A percentile compares a stretch with the other conserved stretches of the same genome.
Conservation (phyloP, 1,139 yeast genomes). For the Debaryomyces sp. region DNA sequence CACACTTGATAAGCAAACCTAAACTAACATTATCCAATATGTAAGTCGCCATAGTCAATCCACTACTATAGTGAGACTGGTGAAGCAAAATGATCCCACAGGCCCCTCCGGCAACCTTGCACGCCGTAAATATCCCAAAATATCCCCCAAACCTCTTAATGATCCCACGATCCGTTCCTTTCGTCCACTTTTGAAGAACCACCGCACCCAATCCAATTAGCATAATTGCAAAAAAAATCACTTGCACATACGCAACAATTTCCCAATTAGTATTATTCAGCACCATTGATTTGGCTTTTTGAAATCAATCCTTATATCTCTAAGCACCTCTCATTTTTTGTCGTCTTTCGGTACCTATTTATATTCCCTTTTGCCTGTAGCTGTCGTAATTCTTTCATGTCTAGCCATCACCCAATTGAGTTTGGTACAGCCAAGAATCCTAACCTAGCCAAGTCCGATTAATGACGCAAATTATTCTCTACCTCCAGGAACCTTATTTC, state of each 20-base stretch:
- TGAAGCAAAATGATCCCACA: conserved; percentile 16
- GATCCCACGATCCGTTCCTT: conserved; percentile 2
- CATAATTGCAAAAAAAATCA: conserved; percentile 16
- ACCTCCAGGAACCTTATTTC: not conserved
- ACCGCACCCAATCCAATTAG: conserved; percentile 7
- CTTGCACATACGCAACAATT: conserved; percentile 19
- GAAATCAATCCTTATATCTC: not conserved
- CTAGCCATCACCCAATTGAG: not conserved
- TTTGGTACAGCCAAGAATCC: not conserved
- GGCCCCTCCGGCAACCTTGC: conserved; percentile 23
- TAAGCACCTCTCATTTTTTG: not conserved
- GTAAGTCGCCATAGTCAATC: conserved; percentile 20
- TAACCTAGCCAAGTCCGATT: not conserved
- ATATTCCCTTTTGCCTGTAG: not conserved
- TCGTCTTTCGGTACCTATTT: not conserved
- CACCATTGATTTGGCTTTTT: not conserved
- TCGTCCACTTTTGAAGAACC: not conserved
- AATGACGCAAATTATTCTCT: not conserved
- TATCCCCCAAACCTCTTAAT: conserved; percentile 10
- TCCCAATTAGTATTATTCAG: conserved; percentile 15
- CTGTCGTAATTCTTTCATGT: not conserved
- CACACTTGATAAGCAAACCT: conserved; percentile 20
- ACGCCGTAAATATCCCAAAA: conserved; percentile 15
- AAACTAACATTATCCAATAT: conserved; percentile 21
- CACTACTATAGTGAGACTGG: conserved; percentile 8